These are phyloP conservation scores for Trametes maxima DNA, from an alignment of 768 basidiomycete species.

Conservation along the genomic window DNA sequence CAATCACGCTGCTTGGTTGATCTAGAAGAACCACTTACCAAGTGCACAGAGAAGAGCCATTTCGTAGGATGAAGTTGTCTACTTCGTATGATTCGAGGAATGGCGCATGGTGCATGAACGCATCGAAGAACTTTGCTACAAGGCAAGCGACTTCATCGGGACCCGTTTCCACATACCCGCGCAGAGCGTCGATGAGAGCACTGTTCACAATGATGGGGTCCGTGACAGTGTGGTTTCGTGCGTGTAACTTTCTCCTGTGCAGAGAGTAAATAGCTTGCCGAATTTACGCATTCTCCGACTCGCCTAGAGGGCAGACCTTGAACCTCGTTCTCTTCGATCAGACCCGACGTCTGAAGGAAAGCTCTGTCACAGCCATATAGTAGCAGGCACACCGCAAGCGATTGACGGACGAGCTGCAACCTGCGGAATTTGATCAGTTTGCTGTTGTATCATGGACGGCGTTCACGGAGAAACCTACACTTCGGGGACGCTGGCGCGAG, in stretches of 20 bases:
- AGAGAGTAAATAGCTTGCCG: neutral
- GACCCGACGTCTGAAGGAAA: slow-evolving; percentile 44
- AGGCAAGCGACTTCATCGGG: slow-evolving; percentile 54
- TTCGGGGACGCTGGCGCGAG: slow-evolving; percentile 32
- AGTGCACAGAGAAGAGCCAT: slow-evolving; percentile 54
- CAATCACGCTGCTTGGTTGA: neutral
- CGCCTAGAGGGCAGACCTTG: slow-evolving; percentile 59
- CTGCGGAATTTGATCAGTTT: neutral
- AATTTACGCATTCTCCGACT: slow-evolving; percentile 21
- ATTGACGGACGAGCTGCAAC: slow-evolving; percentile 52
- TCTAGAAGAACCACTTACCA: slow-evolving; percentile 47
- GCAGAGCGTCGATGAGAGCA: slow-evolving; percentile 56
- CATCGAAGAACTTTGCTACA: slow-evolving; percentile 61
- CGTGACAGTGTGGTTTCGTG: slow-evolving; percentile 43
- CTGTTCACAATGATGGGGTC: slow-evolving; percentile 67
- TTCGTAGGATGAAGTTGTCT: slow-evolving; percentile 72
- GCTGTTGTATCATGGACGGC: neutral
- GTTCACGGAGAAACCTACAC: slow-evolving; percentile 40
- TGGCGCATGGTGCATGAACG: slow-evolving; percentile 60
- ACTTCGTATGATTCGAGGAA: slow-evolving; percentile 67
- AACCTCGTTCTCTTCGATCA: slow-evolving; percentile 54
- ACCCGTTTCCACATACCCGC: slow-evolving; percentile 50
- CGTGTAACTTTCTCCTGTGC: slow-evolving; percentile 50
- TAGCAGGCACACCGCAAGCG: slow-evolving; percentile 60
- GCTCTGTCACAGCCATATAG: slow-evolving; percentile 67